phyloP scores from a whole-genome alignment of 352 stramenopile species.

The Peronospora farinosa region DNA sequence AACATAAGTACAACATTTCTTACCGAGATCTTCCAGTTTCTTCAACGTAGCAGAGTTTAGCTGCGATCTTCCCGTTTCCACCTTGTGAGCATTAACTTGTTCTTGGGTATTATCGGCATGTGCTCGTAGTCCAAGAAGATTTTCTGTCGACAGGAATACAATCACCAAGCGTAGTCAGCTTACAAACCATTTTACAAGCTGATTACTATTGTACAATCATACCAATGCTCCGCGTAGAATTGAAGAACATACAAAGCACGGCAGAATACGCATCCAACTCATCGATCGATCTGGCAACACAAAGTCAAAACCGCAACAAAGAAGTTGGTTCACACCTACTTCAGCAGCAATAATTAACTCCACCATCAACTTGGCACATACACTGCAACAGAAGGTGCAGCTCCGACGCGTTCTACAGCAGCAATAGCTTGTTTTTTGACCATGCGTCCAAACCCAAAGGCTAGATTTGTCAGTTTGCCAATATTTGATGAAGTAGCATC shows the following conservation, averaged over 20 bases:
- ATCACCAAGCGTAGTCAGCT: neutral
- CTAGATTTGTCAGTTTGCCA: conserved; percentile 73
- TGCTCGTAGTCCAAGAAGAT: conserved; percentile 45
- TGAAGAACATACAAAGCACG: conserved; percentile 67
- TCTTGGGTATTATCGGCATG: conserved; percentile 50
- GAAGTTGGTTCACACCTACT: neutral
- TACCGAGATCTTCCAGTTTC: conserved; percentile 57
- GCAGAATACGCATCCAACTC: conserved; percentile 70
- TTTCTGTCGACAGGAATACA: conserved; percentile 28
- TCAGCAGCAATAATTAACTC: neutral
- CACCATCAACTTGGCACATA: conserved; percentile 15
- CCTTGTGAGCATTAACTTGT: conserved; percentile 42
- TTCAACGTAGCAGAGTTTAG: conserved; percentile 29
- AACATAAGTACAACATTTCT: conserved; percentile 1
- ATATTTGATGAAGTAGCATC: conserved; percentile 29
- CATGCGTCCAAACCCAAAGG: conserved; percentile 75
- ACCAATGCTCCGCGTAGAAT: conserved; percentile 66
- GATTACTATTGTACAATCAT: neutral
- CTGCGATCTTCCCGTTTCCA: conserved; percentile 10
- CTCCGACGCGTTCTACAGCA: conserved; percentile 67
- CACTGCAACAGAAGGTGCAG: conserved; percentile 47
- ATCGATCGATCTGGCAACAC: conserved; percentile 32
- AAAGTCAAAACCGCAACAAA: conserved; percentile 2
- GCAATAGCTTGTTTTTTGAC: conserved; percentile 83
- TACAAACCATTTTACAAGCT: neutral